phyloP scores from a whole-genome alignment of 371 early-diverging fungal species.

The Apophysomyces variabilis region DNA sequence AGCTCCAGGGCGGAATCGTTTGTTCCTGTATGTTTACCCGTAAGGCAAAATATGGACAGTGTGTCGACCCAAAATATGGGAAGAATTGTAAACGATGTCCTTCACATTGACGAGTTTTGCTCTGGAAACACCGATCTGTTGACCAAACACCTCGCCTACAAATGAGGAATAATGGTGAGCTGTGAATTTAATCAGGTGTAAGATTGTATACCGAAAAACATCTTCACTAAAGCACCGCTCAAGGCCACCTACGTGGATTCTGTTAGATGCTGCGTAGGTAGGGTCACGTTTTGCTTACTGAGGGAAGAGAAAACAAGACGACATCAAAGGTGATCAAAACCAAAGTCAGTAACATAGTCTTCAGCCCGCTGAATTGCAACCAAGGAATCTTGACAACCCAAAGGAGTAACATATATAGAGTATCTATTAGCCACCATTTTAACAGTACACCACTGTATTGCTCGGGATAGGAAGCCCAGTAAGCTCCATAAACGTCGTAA shows the following conservation, averaged over 20 bases:
- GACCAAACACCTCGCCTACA: constrained; percentile 37
- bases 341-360: constrained; percentile 28
- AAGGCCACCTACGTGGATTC: constrained; percentile 10
- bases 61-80: constrained; percentile 54
- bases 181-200: background rate
- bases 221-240: constrained; percentile 15
- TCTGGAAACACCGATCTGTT: constrained; percentile 43
- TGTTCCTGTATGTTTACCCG: constrained; percentile 33
- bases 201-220: constrained; percentile 18
- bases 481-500: constrained; percentile 26
- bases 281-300: constrained; percentile 23
- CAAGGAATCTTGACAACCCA: constrained; percentile 51
- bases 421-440: constrained; percentile 44
- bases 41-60: constrained; percentile 56
- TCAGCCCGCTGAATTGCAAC: constrained; percentile 45
- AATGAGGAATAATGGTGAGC: background rate
- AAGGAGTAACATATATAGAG: constrained; percentile 31
- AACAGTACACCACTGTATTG: constrained; percentile 25
- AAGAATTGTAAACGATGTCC: constrained; percentile 42
- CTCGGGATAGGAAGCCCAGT: constrained; percentile 36
- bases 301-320: constrained; percentile 34
- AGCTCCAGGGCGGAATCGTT: background rate
- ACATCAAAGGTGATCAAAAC: constrained; percentile 25
- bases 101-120: constrained; percentile 47
- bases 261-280: background rate